phyloP scores from a whole-genome alignment of 805 yeast genomes.

The Saccharomycopsis sp. region DNA sequence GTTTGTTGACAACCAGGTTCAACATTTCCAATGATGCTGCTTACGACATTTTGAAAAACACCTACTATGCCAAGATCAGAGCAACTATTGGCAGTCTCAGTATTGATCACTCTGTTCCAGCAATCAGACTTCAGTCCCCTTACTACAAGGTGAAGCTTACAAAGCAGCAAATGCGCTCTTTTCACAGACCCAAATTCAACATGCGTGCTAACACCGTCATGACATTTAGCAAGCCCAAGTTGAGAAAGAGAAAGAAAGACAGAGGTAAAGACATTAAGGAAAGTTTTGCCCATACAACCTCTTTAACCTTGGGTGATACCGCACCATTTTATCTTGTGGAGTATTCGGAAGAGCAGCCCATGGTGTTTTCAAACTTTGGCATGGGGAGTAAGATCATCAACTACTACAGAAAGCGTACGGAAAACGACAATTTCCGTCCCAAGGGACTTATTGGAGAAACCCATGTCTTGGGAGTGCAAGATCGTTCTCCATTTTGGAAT shows the following conservation, averaged over 20 bases:
- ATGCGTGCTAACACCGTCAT: slow-evolving; percentile 73
- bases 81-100: slow-evolving; percentile 84
- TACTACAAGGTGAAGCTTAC: slow-evolving; percentile 73
- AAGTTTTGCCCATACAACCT: slow-evolving; percentile 59
- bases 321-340: slow-evolving; percentile 73
- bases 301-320: slow-evolving; percentile 76
- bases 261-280: slow-evolving; percentile 74
- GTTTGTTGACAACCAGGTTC: slow-evolving; percentile 49
- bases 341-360: slow-evolving; percentile 83
- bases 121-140: slow-evolving; percentile 79
- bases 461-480: slow-evolving; percentile 91
- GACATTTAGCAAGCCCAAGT: slow-evolving; percentile 64
- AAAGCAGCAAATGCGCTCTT: slow-evolving; percentile 59
- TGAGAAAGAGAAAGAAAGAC: slow-evolving; percentile 82
- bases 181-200: slow-evolving; percentile 70
- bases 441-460: slow-evolving; percentile 89
- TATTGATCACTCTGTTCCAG: slow-evolving; percentile 89
- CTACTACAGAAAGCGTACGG: slow-evolving; percentile 77
- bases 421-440: slow-evolving; percentile 79
- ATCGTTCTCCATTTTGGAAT: slow-evolving; percentile 96
- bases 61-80: slow-evolving; percentile 85
- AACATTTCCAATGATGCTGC: slow-evolving; percentile 83
- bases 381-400: slow-evolving; percentile 93
- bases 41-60: slow-evolving; percentile 73
- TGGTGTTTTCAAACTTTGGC: slow-evolving; percentile 78